Percentiles rank a stretch among this genome's conserved stretches.
phyloP scores from a whole-genome alignment of 805 yeast species.

The Starmerella stigmatis region DNA sequence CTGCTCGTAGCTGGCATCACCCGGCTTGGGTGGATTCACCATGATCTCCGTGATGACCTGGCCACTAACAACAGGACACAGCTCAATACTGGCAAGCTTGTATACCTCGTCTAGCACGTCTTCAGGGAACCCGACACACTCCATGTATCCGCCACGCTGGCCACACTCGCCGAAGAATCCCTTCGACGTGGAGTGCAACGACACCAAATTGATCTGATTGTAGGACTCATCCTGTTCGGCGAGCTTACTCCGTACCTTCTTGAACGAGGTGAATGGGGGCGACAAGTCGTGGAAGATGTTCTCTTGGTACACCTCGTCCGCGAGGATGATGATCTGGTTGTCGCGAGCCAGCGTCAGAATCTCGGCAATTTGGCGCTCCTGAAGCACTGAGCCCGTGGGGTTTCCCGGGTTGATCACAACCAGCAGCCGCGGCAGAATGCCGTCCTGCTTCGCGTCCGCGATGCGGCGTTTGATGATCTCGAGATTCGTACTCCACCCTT shows the following conservation, averaged over 20 bases:
- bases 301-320: conserved; percentile 97
- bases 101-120: conserved; percentile 61
- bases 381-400: conserved; percentile 86
- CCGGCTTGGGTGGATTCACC: conserved; percentile 79
- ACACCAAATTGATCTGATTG: conserved; percentile 73
- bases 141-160: conserved; percentile 99
- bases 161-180: conserved; percentile 99
- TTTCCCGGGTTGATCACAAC: conserved; percentile 97
- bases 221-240: conserved; percentile 44
- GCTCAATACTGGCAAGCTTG: conserved; percentile 80
- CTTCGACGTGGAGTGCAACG: conserved; percentile 93
- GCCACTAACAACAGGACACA: conserved; percentile 92
- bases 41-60: conserved; percentile 87
- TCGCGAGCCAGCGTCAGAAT: conserved; percentile 73
- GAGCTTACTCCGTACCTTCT: conserved; percentile 60
- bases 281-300: conserved; percentile 59
- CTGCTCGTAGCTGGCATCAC: conserved; percentile 61
- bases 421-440: conserved; percentile 59
- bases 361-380: conserved; percentile 53
- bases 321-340: conserved; percentile 74
- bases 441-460: conserved; percentile 39
- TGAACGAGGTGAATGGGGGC: conserved; percentile 64
- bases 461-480: conserved; percentile 49
- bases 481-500: conserved; percentile 77
- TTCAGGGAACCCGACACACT: conserved; percentile 64